phyloP scores from a whole-genome alignment of 176 grass and related monocot genomes.

The Musa acuminata region DNA sequence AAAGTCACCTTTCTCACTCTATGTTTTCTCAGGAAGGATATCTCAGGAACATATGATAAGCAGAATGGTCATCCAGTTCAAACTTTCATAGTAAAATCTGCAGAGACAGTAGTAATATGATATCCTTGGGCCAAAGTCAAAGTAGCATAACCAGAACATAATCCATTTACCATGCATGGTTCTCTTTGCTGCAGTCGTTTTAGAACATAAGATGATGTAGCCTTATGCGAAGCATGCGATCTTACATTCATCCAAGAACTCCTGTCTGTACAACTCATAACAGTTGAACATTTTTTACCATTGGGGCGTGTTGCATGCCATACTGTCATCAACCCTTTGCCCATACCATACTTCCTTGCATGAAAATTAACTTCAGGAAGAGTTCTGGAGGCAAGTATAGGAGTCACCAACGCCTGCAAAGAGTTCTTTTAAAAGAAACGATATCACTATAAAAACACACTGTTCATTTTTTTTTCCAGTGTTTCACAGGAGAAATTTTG shows the following conservation, averaged over 20 bases:
- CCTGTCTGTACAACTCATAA: constrained; percentile 42
- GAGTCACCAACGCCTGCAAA: neutral
- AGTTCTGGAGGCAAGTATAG: neutral
- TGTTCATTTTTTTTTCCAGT: no score
- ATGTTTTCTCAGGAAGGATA: neutral
- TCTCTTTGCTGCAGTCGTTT: neutral
- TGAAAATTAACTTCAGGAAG: constrained; percentile 18
- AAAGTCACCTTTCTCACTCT: neutral
- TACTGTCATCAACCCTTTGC: constrained; percentile 98
- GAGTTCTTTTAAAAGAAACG: neutral
- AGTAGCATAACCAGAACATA: neutral
- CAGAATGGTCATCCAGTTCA: neutral
- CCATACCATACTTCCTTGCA: constrained; percentile 71
- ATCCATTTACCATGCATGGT: neutral
- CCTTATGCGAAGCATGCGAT: constrained; percentile 27
- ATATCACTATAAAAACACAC: neutral
- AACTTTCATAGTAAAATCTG: neutral
- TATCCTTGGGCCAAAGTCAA: neutral
- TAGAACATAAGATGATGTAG: constrained; percentile 8
- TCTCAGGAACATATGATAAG: neutral
- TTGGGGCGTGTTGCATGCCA: constrained; percentile 72
- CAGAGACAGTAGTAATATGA: neutral
- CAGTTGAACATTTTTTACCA: constrained; percentile 31
- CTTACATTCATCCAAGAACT: constrained; percentile 49
- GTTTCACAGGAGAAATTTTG: neutral